Conservation (phyloP, 2,329 filamentous ascomycete species). For the Pyricularia sp. region DNA sequence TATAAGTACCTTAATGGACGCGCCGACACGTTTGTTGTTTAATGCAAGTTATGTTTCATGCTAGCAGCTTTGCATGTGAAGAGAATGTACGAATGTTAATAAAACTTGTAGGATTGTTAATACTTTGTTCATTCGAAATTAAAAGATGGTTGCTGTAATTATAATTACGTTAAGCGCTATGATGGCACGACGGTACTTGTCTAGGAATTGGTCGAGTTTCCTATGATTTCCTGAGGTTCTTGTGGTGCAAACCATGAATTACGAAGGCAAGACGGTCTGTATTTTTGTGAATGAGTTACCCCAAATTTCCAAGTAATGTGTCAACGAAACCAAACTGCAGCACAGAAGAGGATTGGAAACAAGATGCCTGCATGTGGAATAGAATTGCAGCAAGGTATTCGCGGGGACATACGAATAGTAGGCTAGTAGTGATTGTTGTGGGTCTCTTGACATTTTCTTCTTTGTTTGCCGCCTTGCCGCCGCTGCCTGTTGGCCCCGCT, state of each 20-base stretch:
- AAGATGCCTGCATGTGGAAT: neutral
- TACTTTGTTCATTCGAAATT: neutral
- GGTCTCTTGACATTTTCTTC: neutral
- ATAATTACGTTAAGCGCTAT: too few relatives aligned
- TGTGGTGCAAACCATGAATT: too few relatives aligned
- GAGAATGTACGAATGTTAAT: neutral
- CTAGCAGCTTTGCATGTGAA: neutral
- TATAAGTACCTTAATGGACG: neutral
- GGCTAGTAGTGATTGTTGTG: neutral
- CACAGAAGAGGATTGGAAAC: neutral
- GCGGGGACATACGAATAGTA: neutral
- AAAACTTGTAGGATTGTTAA: neutral
- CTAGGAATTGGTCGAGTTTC: too few relatives aligned
- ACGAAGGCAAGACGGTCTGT: too few relatives aligned
- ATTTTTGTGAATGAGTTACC: too few relatives aligned
- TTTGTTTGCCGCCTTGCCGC: neutral
- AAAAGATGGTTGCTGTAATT: too few relatives aligned
- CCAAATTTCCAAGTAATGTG: neutral
- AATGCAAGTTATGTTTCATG: neutral
- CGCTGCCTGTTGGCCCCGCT: neutral
- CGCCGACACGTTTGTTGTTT: neutral
- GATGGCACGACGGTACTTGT: too few relatives aligned
- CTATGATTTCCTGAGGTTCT: too few relatives aligned
- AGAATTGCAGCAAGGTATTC: too few relatives aligned
- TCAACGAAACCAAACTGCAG: neutral